These are phyloP conservation scores for Kodamaea sp. DNA, from an alignment of 1,139 yeast species.

Conservation along the genomic window DNA sequence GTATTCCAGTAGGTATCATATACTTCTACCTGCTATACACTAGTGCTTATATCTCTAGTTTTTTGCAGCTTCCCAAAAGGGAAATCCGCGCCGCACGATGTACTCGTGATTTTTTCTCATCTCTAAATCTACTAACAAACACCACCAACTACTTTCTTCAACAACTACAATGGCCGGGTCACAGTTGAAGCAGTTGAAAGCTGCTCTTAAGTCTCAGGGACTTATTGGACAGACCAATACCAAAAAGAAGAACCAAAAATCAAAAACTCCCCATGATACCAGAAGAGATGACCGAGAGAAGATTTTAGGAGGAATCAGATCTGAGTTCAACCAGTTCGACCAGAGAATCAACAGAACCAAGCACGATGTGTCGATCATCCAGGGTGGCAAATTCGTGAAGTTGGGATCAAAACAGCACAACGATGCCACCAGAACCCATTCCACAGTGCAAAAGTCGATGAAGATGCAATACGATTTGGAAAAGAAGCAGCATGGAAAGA, in stretches of 20 bases:
- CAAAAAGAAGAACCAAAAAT: slow-evolving; percentile 53
- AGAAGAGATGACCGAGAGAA: slow-evolving; percentile 66
- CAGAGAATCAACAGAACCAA: slow-evolving; percentile 70
- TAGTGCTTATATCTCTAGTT: too few relatives aligned
- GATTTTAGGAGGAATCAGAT: slow-evolving; percentile 63
- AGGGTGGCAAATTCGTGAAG: slow-evolving; percentile 54
- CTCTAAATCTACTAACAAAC: not conserved
- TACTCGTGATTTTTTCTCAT: slow-evolving; percentile 2
- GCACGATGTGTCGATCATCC: slow-evolving; percentile 57
- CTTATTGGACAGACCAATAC: slow-evolving; percentile 78
- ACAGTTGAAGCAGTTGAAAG: slow-evolving; percentile 80
- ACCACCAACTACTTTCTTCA: not conserved
- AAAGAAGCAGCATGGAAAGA: slow-evolving; percentile 60
- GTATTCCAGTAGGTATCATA: too few relatives aligned
- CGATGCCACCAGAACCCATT: slow-evolving; percentile 54
- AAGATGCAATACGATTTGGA: slow-evolving; percentile 66
- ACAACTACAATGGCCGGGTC: slow-evolving; percentile 73
- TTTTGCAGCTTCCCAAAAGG: not conserved
- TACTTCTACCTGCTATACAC: too few relatives aligned
- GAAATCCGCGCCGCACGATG: slow-evolving; percentile 7
- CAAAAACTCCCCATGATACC: slow-evolving; percentile 63
- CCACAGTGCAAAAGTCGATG: slow-evolving; percentile 76
- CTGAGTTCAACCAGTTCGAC: slow-evolving; percentile 89
- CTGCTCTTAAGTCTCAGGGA: slow-evolving; percentile 74
- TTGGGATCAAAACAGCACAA: slow-evolving; percentile 56